Base-by-base conservation (phyloP, 1,284 basidiomycete species). In the Moesziomyces globuligerus region DNA sequence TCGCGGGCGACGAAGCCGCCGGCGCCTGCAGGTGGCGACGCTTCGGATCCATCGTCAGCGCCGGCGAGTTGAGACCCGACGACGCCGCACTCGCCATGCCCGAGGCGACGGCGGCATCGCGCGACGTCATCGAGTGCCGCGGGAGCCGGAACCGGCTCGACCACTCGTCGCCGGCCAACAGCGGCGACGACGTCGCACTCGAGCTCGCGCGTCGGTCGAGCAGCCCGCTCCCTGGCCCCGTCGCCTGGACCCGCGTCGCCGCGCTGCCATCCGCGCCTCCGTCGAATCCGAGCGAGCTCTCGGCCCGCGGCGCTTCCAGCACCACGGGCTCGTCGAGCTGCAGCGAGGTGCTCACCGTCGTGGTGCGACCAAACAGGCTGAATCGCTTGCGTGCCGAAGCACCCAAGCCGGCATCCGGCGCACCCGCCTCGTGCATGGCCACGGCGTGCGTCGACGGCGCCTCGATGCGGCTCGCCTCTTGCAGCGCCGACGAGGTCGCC, bases 41-140 rank as follows among this genome's bases (percentile, higher is more conserved):
- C 39, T 50, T 66, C 0, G 62, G 55, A 15, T 66, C 62, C 55
- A 66, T 58, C 7, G 51, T 55, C 48, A 66, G 39, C 7, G 62
- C 50, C n/a, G 62, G 62, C 23, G 62, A 65, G 55, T 57, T 54
- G 37, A 50, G 54, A 32, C 42, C 47, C 7, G 50, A 54, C 13
- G 61, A 59, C 2, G 50, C 37, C 15, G 46, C 24, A 18, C 61
- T 65, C n/a, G 41, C 18, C 2, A 11, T 29, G 28, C 20, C 24
- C 13, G 34, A n/a, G n/a, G n/a, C n/a, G n/a, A n/a, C n/a, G n/a
- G n/a, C 23, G 9, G 43, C 50, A 5, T 32, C 36, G 8, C 41
- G 51, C 13, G 40, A 46, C 7, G 42, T 42, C n/a, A 65, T 50
- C 21, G 62, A 59, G 26, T 59, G 55, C 5, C 55, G 55, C 29